Percentiles rank a stretch among this genome's conserved stretches.
Evolutionary conservation across 768 basidiomycete species (phyloP).

Genomic region (Lactifluus rugatus): DNA sequence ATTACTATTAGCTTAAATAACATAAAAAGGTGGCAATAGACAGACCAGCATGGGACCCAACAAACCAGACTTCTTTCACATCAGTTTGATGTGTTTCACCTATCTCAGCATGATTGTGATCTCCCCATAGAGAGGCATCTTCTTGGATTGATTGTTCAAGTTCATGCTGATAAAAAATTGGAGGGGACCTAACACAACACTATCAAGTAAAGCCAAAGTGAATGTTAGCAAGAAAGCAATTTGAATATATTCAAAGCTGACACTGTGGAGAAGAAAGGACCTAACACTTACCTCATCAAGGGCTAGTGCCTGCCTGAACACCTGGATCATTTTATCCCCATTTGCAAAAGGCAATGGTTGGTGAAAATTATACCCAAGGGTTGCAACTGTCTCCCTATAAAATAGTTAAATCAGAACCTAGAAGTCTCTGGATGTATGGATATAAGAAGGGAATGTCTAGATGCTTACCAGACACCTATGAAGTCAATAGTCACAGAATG

Average conservation of each 20-base stretch:
- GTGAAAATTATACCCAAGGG: conserved; percentile 56
- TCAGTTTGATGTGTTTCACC: too few relatives aligned
- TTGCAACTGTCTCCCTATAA: conserved; percentile 67
- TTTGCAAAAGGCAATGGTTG: conserved; percentile 58
- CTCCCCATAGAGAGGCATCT: too few relatives aligned
- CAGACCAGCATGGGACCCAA: conserved; percentile 17
- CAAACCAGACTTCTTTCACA: conserved; percentile 13
- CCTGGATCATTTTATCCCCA: conserved; percentile 53
- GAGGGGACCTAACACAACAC: conserved; percentile 55
- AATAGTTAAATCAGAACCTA: background rate
- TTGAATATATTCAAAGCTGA: too few relatives aligned
- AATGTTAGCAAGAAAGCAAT: too few relatives aligned
- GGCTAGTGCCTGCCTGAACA: conserved; percentile 67
- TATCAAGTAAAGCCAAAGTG: conserved; percentile 21
- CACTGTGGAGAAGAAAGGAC: too few relatives aligned
- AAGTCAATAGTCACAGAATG: conserved; percentile 67
- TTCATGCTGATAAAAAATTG: too few relatives aligned
- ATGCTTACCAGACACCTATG: conserved; percentile 61
- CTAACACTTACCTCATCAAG: conserved; percentile 57
- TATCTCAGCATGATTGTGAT: too few relatives aligned
- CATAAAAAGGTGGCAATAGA: background rate
- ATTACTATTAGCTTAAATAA: background rate
- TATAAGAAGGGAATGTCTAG: too few relatives aligned
- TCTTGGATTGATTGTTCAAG: too few relatives aligned
- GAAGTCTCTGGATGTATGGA: background rate